Percentiles rank a stretch among this genome's conserved stretches.
Evolutionary conservation across 208 protist genomes (phyloP).

Genomic region (Naegleria lovaniensis): DNA sequence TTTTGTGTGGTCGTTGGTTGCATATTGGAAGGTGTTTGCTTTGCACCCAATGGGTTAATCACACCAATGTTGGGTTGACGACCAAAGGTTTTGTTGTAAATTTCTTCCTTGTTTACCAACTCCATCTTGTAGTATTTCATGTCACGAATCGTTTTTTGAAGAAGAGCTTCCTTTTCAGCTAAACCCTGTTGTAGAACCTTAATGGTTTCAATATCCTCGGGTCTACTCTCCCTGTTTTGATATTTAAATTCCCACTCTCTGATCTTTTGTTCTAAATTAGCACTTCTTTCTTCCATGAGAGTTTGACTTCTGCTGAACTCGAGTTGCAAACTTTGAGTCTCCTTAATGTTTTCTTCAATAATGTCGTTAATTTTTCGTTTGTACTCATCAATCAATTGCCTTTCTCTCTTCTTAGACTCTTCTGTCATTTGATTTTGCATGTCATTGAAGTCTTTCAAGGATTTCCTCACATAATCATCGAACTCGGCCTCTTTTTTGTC

Average conservation of each 20-base stretch:
- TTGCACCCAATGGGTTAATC: conserved; percentile 24
- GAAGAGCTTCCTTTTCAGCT: conserved; percentile 4
- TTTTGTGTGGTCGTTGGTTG: background rate
- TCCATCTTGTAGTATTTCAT: conserved; percentile 84
- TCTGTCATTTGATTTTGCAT: background rate
- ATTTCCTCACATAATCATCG: background rate
- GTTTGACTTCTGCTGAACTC: background rate
- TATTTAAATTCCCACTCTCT: conserved; percentile 69
- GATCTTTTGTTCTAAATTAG: conserved; percentile 18
- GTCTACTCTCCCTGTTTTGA: conserved; percentile 73
- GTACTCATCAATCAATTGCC: background rate
- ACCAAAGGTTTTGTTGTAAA: conserved; percentile 84
- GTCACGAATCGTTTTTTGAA: conserved; percentile 70
- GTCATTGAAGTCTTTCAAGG: background rate
- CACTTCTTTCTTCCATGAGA: background rate
- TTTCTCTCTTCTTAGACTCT: background rate
- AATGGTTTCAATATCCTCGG: conserved; percentile 25
- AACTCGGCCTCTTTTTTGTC: background rate
- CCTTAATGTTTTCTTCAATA: background rate
- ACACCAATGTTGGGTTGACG: conserved; percentile 56
- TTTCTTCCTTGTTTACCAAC: conserved; percentile 84
- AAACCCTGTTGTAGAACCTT: background rate
- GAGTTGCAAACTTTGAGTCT: background rate
- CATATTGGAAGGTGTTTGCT: background rate
- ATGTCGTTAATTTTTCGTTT: conserved; percentile 10